Conservation (phyloP, 78 protist species). For the Polysphondylium violaceum region DNA sequence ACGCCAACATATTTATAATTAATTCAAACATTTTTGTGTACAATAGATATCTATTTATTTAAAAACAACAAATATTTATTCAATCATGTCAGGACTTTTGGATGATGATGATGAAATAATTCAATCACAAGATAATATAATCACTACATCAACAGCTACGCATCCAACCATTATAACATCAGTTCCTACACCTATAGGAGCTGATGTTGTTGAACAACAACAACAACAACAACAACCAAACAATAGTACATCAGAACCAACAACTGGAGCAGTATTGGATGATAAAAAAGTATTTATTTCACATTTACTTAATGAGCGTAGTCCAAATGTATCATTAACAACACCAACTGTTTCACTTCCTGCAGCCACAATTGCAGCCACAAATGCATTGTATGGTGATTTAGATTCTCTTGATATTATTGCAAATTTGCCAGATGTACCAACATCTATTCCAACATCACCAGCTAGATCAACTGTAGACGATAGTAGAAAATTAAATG, state of each 20-base stretch:
- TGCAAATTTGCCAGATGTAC: constrained; percentile 2
- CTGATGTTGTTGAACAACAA: not conserved
- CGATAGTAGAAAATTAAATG: not conserved
- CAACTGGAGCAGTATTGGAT: not conserved
- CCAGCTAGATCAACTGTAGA: constrained; percentile 5
- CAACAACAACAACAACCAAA: not conserved
- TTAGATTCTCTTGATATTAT: not conserved
- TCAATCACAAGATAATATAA: constrained; percentile 13
- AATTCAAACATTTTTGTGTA: too few species aligned
- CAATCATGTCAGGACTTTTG: constrained; percentile 12
- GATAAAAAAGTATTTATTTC: too few species aligned
- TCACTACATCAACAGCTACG: constrained; percentile 8
- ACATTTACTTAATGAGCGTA: not conserved
- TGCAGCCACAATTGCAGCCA: not conserved
- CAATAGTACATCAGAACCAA: not conserved
- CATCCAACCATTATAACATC: not conserved
- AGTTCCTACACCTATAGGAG: not conserved
- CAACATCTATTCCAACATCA: constrained; percentile 36
- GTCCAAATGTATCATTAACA: not conserved
- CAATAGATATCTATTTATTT: too few species aligned
- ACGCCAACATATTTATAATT: too few species aligned
- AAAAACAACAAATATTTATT: too few species aligned
- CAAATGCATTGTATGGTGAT: not conserved
- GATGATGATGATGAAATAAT: constrained; percentile 55
- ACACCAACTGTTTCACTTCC: not conserved